A percentile compares a stretch with the other conserved stretches of the same genome.
Evolutionary conservation across 441 rosid genomes (phyloP).

Genomic region (Breynia disticha): DNA sequence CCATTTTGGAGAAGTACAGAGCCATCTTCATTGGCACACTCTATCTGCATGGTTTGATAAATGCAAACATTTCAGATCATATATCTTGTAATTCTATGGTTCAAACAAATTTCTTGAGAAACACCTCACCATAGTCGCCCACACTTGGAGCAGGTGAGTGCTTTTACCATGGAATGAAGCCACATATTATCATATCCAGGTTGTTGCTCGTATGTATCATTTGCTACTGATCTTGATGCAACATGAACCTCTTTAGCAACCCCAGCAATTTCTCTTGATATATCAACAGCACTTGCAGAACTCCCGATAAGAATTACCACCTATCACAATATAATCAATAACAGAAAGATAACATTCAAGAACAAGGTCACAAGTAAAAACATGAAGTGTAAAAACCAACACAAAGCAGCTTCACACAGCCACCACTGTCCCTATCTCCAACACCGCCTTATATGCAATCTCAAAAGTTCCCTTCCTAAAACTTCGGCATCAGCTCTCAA

Average conservation of each 20-base stretch:
- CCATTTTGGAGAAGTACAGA: slow-evolving; percentile 46
- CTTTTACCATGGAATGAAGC: slow-evolving; percentile 76
- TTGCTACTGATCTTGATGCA: slow-evolving; percentile 43
- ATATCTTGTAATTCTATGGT: background rate
- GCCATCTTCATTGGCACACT: slow-evolving; percentile 40
- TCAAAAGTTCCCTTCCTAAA: slow-evolving; percentile 88
- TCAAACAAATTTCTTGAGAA: background rate
- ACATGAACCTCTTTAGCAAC: slow-evolving; percentile 82
- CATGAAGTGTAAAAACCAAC: too few species aligned
- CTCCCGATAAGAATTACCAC: slow-evolving; percentile 66
- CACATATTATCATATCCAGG: slow-evolving; percentile 45
- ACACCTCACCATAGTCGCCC: slow-evolving; percentile 3
- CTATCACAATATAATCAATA: slow-evolving; percentile 21
- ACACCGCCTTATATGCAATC: slow-evolving; percentile 85
- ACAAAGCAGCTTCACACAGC: too few species aligned
- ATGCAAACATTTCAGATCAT: slow-evolving; percentile 16
- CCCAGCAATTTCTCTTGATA: slow-evolving; percentile 56
- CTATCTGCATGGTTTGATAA: slow-evolving; percentile 38
- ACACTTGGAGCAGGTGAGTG: background rate
- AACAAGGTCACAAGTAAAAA: too few species aligned
- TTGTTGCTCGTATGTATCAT: slow-evolving; percentile 33
- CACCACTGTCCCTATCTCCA: slow-evolving; percentile 63
- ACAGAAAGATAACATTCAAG: too few species aligned
- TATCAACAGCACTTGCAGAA: slow-evolving; percentile 58
- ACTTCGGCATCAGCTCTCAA: slow-evolving; percentile 97